Base-by-base conservation (phyloP, 2,329 filamentous ascomycete genomes). In the Orbilia quercus region DNA sequence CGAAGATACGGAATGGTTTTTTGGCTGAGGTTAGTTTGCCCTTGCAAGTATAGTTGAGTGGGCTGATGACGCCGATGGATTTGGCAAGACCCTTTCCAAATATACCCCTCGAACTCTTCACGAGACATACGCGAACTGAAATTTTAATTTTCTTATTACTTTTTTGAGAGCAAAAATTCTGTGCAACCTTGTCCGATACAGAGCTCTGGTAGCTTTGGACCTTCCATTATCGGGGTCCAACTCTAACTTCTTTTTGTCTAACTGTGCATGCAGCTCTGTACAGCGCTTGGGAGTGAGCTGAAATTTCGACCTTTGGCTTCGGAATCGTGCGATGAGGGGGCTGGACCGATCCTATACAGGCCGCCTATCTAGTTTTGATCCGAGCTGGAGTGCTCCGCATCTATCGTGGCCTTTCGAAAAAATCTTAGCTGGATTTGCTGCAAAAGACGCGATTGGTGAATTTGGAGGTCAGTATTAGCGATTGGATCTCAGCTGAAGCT, bases 401-500 rank as follows among this genome's bases (percentile, higher is more conserved):
- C 28, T 31, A 31, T 58, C 54, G 58, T 71, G 65, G 57, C 58
- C 36, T 48, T 51, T 70, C 48, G 57, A 57, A 55, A n/a, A 53
- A 70, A 63, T 50, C 65, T 64, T 59, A 58, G 28, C 51, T 53
- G 38, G 57, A 55, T 55, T 64, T 28, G n/a, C 36, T 54, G 64
- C 51, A 59, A 53, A 62, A 69, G 54, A 53, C 34, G 44, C 64
- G 64, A 60, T 38, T 23, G 48, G 36, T 31, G 40, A 45, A 55
- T 44, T 31, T 62, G 16, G 31, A 45, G 53, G 63, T 44, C 34
- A 59, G 25, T 59, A 18, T 45, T 60, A 69, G 55, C 64, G 64
- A 69, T 69, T 69, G 55, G 64, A n/a, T 36, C 53, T 64, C 54
- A 73, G 54, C 54, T 66, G 69, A 62, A 62, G 60, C 60, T 65